Conservation (phyloP, 2,329 filamentous ascomycete species). For the Coleophoma cylindrospora region DNA sequence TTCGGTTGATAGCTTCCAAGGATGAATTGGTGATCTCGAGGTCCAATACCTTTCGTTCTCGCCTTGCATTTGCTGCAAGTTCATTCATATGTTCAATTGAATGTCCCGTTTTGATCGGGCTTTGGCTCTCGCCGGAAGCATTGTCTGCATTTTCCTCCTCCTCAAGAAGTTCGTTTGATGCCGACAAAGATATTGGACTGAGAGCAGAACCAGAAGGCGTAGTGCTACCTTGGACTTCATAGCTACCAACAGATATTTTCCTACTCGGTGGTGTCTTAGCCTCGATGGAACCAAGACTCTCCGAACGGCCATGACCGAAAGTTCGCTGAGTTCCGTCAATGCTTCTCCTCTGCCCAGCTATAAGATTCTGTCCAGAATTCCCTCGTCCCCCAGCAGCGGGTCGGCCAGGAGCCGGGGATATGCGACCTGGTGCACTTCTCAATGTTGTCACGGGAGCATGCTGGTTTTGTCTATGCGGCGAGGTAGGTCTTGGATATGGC, state of each 20-base stretch:
- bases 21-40: slow-evolving; percentile 96
- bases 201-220: slow-evolving; percentile 14
- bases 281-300: slow-evolving; percentile 19
- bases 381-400: slow-evolving; percentile 13
- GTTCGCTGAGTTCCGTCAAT: slow-evolving; percentile 11
- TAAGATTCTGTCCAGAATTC: slow-evolving; percentile 17
- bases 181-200: slow-evolving; percentile 13
- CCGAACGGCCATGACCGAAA: slow-evolving; percentile 19
- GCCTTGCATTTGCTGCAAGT: slow-evolving; percentile 78
- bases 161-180: slow-evolving; percentile 12
- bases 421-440: slow-evolving; percentile 14
- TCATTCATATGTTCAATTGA: slow-evolving; percentile 63
- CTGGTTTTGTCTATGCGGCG: slow-evolving; percentile 42
- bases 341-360: slow-evolving; percentile 13
- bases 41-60: slow-evolving; percentile 92
- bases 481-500: slow-evolving; percentile 39
- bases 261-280: slow-evolving; percentile 9
- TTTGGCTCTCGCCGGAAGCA: slow-evolving; percentile 23
- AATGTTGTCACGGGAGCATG: slow-evolving; percentile 18
- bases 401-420: slow-evolving; percentile 16
- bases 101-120: slow-evolving; percentile 51
- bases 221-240: slow-evolving; percentile 10
- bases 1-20: slow-evolving; percentile 89
- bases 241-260: slow-evolving; percentile 15
- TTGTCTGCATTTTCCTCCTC: slow-evolving; percentile 2